Evolutionary conservation across 2,329 filamentous ascomycete species (phyloP), one percentile per base, ranked within the genome.

Genomic region (Alternaria arbusti): DNA sequence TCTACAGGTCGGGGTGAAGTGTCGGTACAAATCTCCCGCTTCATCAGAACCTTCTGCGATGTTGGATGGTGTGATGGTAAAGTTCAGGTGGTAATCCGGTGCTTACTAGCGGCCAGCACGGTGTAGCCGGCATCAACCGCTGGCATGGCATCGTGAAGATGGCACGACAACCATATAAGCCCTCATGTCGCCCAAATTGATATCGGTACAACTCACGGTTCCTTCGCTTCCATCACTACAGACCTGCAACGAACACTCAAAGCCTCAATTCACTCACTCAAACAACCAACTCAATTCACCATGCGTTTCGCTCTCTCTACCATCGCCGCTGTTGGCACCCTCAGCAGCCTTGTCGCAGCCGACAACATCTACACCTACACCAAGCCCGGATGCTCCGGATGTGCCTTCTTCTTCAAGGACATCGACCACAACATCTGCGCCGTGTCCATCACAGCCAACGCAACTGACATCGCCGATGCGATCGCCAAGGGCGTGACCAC

Each of bases 301-400:
- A 50, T 50, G 25, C 47, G 10, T 50, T 30, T 20, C 12, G 7
- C n/a, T 17, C 44, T 50, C 22, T 40, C 55, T 30, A 23, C 30
- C 10, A 12, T 57, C 22, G 9, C 36, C 13, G 17, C 55, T 5
- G 11, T 60, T 1, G 40, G 55, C 4, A 25, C 59, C 6, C 32
- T 61, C 5, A 23, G 15, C 25, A 51, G 7, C 25, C n/a, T 43
- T 3, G 54, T 25, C 11, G 26, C 32, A 6, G 54, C 54, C 13
- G 54, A 57, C 52, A 57, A 61, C 45, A 51, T 61, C 17, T 61
- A 61, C 32, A 61, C 59, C 5, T 61, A 57, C 45, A 44, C 45
- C 17, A 17, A 45, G 22, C n/a, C 22, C 5, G 54, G 54, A 13
- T 61, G 54, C 32, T 30, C 3, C 3, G 54, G 59, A 8, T 12